Base-by-base conservation (phyloP, 768 basidiomycete species). In the Pleurotus ostreatus region DNA sequence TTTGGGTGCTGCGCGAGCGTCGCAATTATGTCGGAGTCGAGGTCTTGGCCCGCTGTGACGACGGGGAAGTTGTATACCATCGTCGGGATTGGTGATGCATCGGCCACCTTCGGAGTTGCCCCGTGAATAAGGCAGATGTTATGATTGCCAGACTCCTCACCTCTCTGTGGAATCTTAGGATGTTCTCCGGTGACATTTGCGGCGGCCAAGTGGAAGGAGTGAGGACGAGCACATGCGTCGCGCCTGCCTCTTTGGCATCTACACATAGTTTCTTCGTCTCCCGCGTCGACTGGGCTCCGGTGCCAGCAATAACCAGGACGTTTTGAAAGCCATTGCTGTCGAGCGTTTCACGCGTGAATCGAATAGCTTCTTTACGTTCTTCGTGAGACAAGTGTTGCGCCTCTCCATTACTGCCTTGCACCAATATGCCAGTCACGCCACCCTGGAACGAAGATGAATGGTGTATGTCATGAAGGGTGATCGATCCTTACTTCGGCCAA, bases 21-120 rank as follows among this genome's bases (percentile, higher is more conserved):
- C 49, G 76, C 76, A 63, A 95, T 79, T 49, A 79, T 78, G 67
- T 94, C 91, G 0, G 90, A 92, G 67, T 92, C 88, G 39, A 95
- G 82, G 66, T 95, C 89, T 58, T 89, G 80, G 12, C 92, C 91
- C 0, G 91, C 85, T 12, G 87, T 88, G 54, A 89, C 89, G 46
- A 74, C 77, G 43, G 92, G 89, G 72, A 92, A 93, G 71, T 94
- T 94, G 76, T 94, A 94, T 49, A 94, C 81, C 81, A 91, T 82
- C 6, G 79, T 80, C 2, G 86, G 86, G 41, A 89, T 82, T 40
- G 88, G 83, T 34, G 84, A 81, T 43, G 76, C 78, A 63, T 83
- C 79, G 20, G 90, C 81, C 25, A 93, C 88, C 80, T 89, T 20
- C 8, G 26, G 13, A 18, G 30, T 11, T 39, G 2, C n/a, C 38